phyloP scores from a whole-genome alignment of 192 early-diverging fungal species.

The Glomus cerebriforme region DNA sequence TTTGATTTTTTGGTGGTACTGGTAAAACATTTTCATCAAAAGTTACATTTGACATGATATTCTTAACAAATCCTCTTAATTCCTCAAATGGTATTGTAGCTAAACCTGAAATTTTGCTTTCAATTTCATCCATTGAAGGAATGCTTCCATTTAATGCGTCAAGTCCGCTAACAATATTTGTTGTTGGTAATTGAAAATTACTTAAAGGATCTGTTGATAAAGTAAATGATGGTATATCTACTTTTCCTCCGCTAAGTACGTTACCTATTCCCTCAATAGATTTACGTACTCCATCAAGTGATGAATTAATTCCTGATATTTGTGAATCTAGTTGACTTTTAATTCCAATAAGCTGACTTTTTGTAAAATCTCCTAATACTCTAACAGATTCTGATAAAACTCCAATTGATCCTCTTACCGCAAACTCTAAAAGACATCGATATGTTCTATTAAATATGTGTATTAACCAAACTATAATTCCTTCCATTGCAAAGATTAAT shows the following conservation, averaged over 20 bases:
- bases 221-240: slow-evolving; percentile 1
- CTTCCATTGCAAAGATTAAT: slow-evolving; percentile 1
- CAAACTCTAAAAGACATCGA: slow-evolving; percentile 28
- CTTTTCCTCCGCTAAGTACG: background rate
- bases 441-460: background rate
- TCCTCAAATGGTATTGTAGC: slow-evolving; percentile 23
- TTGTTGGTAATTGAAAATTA: slow-evolving; percentile 25
- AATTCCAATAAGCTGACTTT: background rate
- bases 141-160: slow-evolving; percentile 3
- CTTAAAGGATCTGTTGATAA: background rate
- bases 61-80: background rate
- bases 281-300: background rate
- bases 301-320: background rate
- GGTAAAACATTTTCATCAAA: slow-evolving; percentile 18
- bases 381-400: background rate
- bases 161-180: background rate
- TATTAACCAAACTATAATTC: slow-evolving; percentile 24
- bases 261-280: background rate
- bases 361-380: background rate
- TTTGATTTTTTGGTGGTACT: slow-evolving; percentile 4
- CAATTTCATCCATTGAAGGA: slow-evolving; percentile 11
- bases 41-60: background rate
- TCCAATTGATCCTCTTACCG: background rate
- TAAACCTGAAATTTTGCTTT: slow-evolving; percentile 4
- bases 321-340: background rate